Conservation (phyloP, 139 green algal species). For the Asterochloris sp. region DNA sequence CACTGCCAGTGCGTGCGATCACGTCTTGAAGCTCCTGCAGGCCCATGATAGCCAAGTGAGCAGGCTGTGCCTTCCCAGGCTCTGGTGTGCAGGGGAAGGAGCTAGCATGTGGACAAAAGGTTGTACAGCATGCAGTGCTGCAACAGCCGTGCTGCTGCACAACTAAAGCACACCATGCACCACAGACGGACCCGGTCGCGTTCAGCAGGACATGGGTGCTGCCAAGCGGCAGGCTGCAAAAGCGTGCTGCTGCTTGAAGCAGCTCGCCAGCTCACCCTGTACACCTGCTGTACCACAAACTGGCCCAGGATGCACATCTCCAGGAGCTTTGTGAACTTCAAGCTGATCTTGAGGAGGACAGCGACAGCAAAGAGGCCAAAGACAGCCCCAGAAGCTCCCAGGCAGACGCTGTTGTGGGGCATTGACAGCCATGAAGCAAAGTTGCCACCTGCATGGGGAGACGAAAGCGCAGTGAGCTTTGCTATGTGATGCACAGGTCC, state of each 20-base stretch:
- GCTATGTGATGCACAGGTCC: neutral
- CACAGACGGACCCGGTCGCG: too few relatives aligned
- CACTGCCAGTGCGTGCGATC: neutral
- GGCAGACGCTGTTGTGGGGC: slow-evolving; percentile 26
- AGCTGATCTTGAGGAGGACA: slow-evolving; percentile 61
- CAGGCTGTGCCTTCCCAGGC: too few relatives aligned
- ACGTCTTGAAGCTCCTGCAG: too few relatives aligned
- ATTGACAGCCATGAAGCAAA: slow-evolving; percentile 35
- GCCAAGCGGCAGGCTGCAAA: too few relatives aligned
- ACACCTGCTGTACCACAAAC: slow-evolving; percentile 77
- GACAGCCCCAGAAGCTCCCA: slow-evolving; percentile 74
- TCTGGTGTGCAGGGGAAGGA: too few relatives aligned
- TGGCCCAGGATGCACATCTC: slow-evolving; percentile 77
- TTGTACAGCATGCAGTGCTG: too few relatives aligned
- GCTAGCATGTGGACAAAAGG: too few relatives aligned
- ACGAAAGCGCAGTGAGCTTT: neutral
- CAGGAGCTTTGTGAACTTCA: slow-evolving; percentile 64
- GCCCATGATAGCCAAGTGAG: too few relatives aligned
- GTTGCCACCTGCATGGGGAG: slow-evolving; percentile 38
- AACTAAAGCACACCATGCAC: too few relatives aligned
- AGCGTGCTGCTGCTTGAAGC: neutral
- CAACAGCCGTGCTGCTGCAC: too few relatives aligned
- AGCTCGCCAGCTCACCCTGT: slow-evolving; percentile 21
- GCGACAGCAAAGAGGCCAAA: slow-evolving; percentile 86
- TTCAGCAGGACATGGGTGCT: too few relatives aligned